Conservation (phyloP, 2,329 filamentous ascomycete species). For the Periconia digitata region DNA sequence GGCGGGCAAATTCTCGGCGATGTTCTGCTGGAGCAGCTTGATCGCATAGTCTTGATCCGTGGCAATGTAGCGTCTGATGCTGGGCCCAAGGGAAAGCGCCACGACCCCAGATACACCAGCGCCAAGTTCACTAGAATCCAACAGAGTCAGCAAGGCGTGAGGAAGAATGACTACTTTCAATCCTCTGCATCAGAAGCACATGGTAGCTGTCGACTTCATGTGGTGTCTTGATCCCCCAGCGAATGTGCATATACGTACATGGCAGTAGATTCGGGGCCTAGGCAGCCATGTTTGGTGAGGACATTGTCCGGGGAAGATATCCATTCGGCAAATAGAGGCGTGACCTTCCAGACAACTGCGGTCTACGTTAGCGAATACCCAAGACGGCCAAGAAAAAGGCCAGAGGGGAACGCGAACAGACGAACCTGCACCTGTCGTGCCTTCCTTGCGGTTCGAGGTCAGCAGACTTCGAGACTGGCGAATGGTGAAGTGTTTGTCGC, state of each 20-base stretch:
- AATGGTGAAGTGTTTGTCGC: constrained; percentile 70
- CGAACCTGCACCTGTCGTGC: constrained; percentile 71
- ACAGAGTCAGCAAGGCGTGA: too few relatives aligned
- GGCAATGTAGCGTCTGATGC: constrained; percentile 68
- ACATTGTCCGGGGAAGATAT: constrained; percentile 65
- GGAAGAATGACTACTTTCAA: too few relatives aligned
- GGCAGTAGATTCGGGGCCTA: constrained; percentile 55
- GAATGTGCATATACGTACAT: too few relatives aligned
- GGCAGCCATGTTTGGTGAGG: constrained; percentile 59
- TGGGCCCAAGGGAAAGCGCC: constrained; percentile 66
- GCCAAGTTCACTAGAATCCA: constrained; percentile 88
- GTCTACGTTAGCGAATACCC: constrained; percentile 15
- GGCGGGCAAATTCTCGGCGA: constrained; percentile 60
- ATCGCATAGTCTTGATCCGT: constrained; percentile 89
- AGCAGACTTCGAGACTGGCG: constrained; percentile 83
- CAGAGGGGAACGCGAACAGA: constrained; percentile 20
- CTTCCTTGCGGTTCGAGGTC: constrained; percentile 70
- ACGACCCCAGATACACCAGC: constrained; percentile 84
- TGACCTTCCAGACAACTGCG: constrained; percentile 86
- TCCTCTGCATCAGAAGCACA: too few relatives aligned
- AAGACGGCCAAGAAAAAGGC: constrained; percentile 26
- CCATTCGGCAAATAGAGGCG: constrained; percentile 80
- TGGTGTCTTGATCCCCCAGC: too few relatives aligned
- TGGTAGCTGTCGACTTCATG: too few relatives aligned
- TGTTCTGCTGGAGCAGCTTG: constrained; percentile 73